A percentile compares a stretch with the other conserved stretches of the same genome.
These are phyloP conservation scores for Hypoxylon cercidicola DNA, from an alignment of 495 filamentous ascomycete species.

Conservation along the genomic window DNA sequence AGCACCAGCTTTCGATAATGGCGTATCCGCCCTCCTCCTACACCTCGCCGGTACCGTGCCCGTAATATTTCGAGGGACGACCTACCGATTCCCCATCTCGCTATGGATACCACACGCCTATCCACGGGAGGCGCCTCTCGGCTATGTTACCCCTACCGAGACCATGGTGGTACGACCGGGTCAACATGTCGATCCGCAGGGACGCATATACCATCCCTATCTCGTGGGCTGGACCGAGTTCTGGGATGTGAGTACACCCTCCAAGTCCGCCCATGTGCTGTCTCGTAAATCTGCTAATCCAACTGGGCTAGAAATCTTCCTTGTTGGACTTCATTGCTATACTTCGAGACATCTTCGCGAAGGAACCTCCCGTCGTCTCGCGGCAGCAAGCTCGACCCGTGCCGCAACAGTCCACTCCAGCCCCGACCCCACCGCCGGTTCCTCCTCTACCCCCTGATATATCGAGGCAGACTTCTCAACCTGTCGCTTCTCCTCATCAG, in stretches of 20 bases:
- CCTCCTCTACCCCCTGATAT: conserved; percentile 77
- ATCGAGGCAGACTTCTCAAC: conserved; percentile 40
- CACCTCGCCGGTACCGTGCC: conserved; percentile 88
- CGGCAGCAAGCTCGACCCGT: conserved; percentile 66
- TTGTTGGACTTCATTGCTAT: conserved; percentile 83
- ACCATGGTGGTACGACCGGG: conserved; percentile 91
- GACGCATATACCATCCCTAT: conserved; percentile 95
- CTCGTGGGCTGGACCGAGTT: conserved; percentile 86
- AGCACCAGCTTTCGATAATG: conserved; percentile 83
- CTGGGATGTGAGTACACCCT: conserved; percentile 80
- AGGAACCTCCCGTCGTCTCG: conserved; percentile 90
- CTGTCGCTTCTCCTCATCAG: conserved; percentile 27
- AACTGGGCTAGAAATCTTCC: conserved; percentile 72
- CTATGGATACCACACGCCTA: conserved; percentile 97
- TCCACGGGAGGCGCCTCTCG: conserved; percentile 83
- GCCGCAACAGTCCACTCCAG: conserved; percentile 49
- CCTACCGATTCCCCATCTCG: conserved; percentile 90
- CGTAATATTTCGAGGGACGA: conserved; percentile 84
- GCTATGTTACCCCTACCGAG: conserved; percentile 87
- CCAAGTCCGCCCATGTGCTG: not conserved
- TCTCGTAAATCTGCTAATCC: not conserved
- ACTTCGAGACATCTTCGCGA: conserved; percentile 87
- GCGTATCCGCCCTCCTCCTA: conserved; percentile 85
- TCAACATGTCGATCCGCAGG: conserved; percentile 95
- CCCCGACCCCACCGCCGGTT: conserved; percentile 68